phyloP scores from a whole-genome alignment of 257 asterid genomes.

The Linaria vulgaris region DNA sequence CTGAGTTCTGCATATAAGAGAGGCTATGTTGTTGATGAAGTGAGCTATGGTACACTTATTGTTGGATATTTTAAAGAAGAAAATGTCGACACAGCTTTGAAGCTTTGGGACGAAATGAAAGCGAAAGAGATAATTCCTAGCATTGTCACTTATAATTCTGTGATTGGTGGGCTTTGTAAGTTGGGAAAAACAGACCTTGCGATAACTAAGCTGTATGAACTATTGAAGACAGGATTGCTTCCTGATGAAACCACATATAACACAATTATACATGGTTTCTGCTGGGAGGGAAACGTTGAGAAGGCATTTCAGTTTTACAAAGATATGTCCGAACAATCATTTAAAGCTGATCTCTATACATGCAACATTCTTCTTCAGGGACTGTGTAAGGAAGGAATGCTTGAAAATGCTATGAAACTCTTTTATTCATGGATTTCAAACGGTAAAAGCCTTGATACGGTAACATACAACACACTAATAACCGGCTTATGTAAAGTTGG shows the following conservation, averaged over 20 bases:
- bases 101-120: constrained; percentile 85
- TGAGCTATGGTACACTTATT: constrained; percentile 80
- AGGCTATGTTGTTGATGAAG: constrained; percentile 79
- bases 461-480: constrained; percentile 76
- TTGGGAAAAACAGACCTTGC: constrained; percentile 61
- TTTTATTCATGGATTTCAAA: constrained; percentile 58
- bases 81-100: constrained; percentile 49
- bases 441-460: constrained; percentile 62
- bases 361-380: constrained; percentile 81
- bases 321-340: constrained; percentile 68
- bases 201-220: constrained; percentile 56
- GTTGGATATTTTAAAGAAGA: constrained; percentile 70
- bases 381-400: constrained; percentile 69
- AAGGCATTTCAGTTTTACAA: constrained; percentile 79
- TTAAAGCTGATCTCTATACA: constrained; percentile 66
- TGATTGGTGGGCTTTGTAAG: constrained; percentile 80
- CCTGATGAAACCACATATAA: constrained; percentile 81
- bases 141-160: constrained; percentile 63
- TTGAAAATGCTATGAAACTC: constrained; percentile 72
- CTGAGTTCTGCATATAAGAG: constrained; percentile 54
- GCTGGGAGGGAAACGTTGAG: constrained; percentile 71
- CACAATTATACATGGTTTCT: constrained; percentile 78
- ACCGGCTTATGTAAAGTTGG: constrained; percentile 69
- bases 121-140: constrained; percentile 54
- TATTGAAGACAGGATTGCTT: constrained; percentile 65